Percentiles rank a stretch among this genome's conserved stretches.
These are phyloP conservation scores for Populus hybrid DNA, from an alignment of 441 rosid genomes.

Conservation along the genomic window DNA sequence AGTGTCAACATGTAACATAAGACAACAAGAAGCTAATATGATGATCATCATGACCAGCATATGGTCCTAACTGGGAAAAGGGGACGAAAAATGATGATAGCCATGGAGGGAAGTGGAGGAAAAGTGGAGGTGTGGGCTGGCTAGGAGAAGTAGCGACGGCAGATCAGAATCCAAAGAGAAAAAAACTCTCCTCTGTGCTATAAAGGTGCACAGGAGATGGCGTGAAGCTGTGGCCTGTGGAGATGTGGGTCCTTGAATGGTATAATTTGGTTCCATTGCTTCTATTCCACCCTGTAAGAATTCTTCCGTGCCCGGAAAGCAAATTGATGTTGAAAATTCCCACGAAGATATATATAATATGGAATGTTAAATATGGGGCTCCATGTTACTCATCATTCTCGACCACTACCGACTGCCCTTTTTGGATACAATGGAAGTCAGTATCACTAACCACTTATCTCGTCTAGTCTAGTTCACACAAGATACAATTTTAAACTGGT, in stretches of 20 bases:
- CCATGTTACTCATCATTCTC: neutral
- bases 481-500: too few relatives aligned
- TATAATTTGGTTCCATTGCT: slow-evolving; percentile 9
- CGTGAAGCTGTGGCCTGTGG: slow-evolving; percentile 33
- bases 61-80: neutral
- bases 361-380: neutral
- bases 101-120: slow-evolving; percentile 13
- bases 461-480: too few relatives aligned
- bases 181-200: slow-evolving; percentile 2
- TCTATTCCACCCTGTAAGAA: slow-evolving; percentile 8
- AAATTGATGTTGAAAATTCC: slow-evolving; percentile 4
- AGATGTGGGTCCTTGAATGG: slow-evolving; percentile 18
- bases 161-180: slow-evolving; percentile 53
- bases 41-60: neutral
- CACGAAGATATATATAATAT: neutral
- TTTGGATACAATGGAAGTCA: neutral
- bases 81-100: slow-evolving; percentile 13
- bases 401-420: neutral
- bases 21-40: slow-evolving; percentile 14
- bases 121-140: slow-evolving; percentile 10
- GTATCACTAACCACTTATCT: neutral
- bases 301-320: slow-evolving; percentile 36
- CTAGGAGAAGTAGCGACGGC: slow-evolving; percentile 23
- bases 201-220: slow-evolving; percentile 18
- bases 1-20: neutral